Evolutionary conservation across 768 basidiomycete genomes (phyloP), one percentile per base, ranked within the genome.

Genomic region (Trametes cubensis): DNA sequence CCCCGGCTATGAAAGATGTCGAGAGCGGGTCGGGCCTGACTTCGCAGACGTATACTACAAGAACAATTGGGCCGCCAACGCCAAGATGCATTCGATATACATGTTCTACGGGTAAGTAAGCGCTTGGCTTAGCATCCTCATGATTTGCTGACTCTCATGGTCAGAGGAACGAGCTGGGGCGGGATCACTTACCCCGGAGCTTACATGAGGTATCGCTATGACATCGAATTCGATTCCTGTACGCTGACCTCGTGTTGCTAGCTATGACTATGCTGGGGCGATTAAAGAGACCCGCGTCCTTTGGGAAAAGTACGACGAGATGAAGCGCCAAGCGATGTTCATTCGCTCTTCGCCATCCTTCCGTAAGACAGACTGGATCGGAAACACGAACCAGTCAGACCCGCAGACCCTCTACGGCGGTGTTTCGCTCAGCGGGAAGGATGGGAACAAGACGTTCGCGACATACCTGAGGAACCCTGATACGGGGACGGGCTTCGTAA

Each of bases 151-250:
- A 55, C 6, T 0, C 28, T 20, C 39, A 55, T 17, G 10, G n/a
- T n/a, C 59, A 92, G 92, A 10, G 92, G 92, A 26, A 93, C 92
- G 0, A 92, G 88, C 8, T 94, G 90, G 90, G 92, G 92, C 47
- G 88, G 81, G 14, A 78, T 93, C 46, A 86, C 91, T 2, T 90
- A 85, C 76, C 90, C 83, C 15, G 89, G 86, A 8, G 91, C 89
- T n/a, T 85, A 87, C 69, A 75, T 84, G 1, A 90, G 89, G 26
- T 94, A 91, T 53, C 90, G 3, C 7, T 8, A n/a, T n/a, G n/a
- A n/a, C n/a, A n/a, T n/a, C n/a, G n/a, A n/a, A n/a, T n/a, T n/a
- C n/a, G n/a, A n/a, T n/a, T n/a, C n/a, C n/a, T n/a, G n/a, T n/a
- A n/a, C n/a, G n/a, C n/a, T n/a, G n/a, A n/a, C n/a, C n/a, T n/a